A percentile compares a stretch with the other conserved stretches of the same genome.
Evolutionary conservation across 345 rosid species (phyloP).

Genomic region (Diplotaxis tenuifolia): DNA sequence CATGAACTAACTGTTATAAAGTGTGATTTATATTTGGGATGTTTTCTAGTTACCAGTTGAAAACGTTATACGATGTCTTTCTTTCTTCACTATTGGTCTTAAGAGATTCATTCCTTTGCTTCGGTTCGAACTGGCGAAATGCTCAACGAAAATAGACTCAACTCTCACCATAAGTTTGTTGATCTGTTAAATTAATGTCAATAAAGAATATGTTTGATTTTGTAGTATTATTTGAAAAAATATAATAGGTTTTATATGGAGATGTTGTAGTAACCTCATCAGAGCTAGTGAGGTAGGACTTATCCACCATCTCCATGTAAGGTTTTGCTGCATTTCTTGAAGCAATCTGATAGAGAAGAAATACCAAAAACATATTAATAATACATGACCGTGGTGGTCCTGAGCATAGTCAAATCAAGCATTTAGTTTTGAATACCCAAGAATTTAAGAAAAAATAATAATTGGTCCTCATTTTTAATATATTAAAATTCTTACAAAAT

Average conservation of each 20-base stretch:
- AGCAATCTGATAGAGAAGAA: slow-evolving; percentile 32
- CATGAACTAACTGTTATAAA: neutral
- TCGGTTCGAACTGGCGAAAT: slow-evolving; percentile 56
- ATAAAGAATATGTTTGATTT: neutral
- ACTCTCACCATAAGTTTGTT: slow-evolving; percentile 54
- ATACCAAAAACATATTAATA: neutral
- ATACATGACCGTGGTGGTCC: neutral
- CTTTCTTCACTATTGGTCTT: slow-evolving; percentile 56
- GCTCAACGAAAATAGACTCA: slow-evolving; percentile 59
- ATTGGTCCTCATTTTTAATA: neutral
- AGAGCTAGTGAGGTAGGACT: slow-evolving; percentile 44
- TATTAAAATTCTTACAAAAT: neutral
- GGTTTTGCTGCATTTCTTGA: slow-evolving; percentile 41
- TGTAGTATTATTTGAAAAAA: neutral
- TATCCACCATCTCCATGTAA: slow-evolving; percentile 49
- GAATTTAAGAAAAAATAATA: too few species aligned
- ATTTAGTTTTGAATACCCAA: neutral
- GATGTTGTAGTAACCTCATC: slow-evolving; percentile 39
- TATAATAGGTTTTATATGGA: neutral
- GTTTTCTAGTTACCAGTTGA: slow-evolving; percentile 44
- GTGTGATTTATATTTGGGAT: neutral
- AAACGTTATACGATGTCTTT: slow-evolving; percentile 54
- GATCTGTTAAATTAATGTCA: slow-evolving; percentile 35
- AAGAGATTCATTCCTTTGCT: slow-evolving; percentile 57
- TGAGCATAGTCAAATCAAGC: neutral